Evolutionary conservation across 2,329 filamentous ascomycete genomes (phyloP), one percentile per base, ranked within the genome.

Genomic region (Colletotrichum scovillei): DNA sequence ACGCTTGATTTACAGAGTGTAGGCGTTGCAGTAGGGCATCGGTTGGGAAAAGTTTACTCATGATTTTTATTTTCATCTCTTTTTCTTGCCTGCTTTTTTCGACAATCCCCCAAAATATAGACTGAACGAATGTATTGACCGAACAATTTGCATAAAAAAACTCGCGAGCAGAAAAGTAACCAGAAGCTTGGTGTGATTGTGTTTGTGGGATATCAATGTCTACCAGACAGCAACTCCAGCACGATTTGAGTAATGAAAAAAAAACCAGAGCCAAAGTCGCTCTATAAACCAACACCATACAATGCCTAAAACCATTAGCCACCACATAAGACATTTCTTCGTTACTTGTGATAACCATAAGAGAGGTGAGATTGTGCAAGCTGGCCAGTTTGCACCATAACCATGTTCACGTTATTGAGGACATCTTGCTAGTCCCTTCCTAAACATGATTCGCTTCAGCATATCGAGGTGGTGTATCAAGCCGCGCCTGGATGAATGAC

Each of bases 31-130:
- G 12, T 30, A 42, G 70, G 70, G 30, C 24, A 68, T 24, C 4
- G 69, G 46, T 26, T 49, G 60, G 71, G 56, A 73, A 73, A 73
- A 73, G 71, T 73, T 73, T 19, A 28, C 53, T 56, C 22, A n/a
- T 28, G 6, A 30, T 26, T 52, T 63, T 70, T 63, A 28, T 26
- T 11, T 11, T 52, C 22, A 22, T 56, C 3, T 30, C 12, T 35
- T 35, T 28, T 5, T 22, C 16, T 19, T 42, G 38, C 38, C 38
- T 42, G 38, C 38, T 42, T 42, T 8, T 32, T 32, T 53, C 19
- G 3, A 38, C 60, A 64, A 52, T 56, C 38, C 38, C 22, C 30
- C 24, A 30, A 30, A 63, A n/a, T 14, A 56, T 66, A 71, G 67
- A 57, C 30, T 60, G 71, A 53, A 70, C 19, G 46, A 52, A 52